Base-by-base conservation (phyloP, 352 stramenopile species). In the Blastocystis sp. region DNA sequence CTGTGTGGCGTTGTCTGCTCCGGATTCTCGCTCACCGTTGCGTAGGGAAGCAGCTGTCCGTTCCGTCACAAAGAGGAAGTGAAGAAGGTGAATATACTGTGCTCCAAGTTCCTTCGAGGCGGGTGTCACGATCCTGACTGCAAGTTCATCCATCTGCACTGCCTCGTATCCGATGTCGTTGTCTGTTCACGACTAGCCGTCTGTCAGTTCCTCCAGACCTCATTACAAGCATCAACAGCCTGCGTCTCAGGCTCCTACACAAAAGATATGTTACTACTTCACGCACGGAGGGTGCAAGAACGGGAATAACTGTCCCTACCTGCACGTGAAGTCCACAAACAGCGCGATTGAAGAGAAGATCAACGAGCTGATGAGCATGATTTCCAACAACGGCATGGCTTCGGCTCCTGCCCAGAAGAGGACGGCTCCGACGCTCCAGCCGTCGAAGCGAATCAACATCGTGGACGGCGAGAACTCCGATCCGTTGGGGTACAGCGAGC, bases 221-320 rank as follows among this genome's bases (percentile, higher is more conserved):
- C 45, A 62, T 62, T 41, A 37, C 55, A 77, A 31, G 21, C 21
- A 62, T 13, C 69, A 10, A 9, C 74, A 50, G 24, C 55, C 74
- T 1, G 12, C 19, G 24, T n/a, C n/a, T n/a, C 19, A n/a, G 21
- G 19, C 2, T 2, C n/a, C 74, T 16, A 24, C 31, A 13, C 59
- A 69, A 37, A 85, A 33, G 35, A 59, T 69, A 37, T 85, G 74
- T 24, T 50, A 33, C 9, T 85, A 69, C 26, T 85, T 69, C 33
- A 85, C 65, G 26, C 74, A 59, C 0, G 74, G 74, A 85, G n/a
- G 74, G 9, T 85, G 74, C 61, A 85, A 85, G 61, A 85, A 85
- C 35, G 74, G 74, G 4, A 55, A 85, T 41, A 31, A 50, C 24
- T 85, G 74, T 24, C 74, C 74, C 1, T 85, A 51, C n/a, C 74